phyloP scores from a whole-genome alignment of 208 protist species.

The Leishmania braziliensis region DNA sequence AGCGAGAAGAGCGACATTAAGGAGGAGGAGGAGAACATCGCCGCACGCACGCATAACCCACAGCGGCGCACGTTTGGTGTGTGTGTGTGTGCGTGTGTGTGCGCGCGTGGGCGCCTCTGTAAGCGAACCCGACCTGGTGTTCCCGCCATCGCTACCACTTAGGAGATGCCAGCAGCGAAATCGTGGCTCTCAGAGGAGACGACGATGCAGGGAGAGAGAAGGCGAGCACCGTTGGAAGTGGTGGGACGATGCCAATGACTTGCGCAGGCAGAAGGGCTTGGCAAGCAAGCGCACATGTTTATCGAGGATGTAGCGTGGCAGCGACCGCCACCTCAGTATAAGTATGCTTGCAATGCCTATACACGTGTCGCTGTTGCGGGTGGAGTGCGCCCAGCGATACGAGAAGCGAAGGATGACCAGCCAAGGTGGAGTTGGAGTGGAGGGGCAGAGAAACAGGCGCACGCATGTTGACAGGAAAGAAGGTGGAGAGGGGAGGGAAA shows the following conservation, averaged over 20 bases:
- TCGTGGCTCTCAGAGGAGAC: conserved; percentile 1
- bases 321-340: neutral
- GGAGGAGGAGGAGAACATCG: neutral
- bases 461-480: conserved; percentile 7
- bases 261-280: neutral
- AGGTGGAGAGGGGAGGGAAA: conserved; percentile 6
- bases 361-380: no score
- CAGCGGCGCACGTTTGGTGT: neutral
- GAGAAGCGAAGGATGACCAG: neutral
- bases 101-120: neutral
- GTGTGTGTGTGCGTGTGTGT: neutral
- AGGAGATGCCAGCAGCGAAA: neutral
- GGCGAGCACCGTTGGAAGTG: neutral
- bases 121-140: neutral
- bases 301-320: neutral
- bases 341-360: neutral
- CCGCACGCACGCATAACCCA: neutral
- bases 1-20: neutral
- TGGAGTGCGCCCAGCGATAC: neutral
- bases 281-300: neutral
- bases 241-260: neutral
- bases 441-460: neutral
- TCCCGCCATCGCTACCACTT: neutral
- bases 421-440: neutral
- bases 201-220: neutral